phyloP scores from a whole-genome alignment of 306 rosid genomes.

The Sindora glabra region DNA sequence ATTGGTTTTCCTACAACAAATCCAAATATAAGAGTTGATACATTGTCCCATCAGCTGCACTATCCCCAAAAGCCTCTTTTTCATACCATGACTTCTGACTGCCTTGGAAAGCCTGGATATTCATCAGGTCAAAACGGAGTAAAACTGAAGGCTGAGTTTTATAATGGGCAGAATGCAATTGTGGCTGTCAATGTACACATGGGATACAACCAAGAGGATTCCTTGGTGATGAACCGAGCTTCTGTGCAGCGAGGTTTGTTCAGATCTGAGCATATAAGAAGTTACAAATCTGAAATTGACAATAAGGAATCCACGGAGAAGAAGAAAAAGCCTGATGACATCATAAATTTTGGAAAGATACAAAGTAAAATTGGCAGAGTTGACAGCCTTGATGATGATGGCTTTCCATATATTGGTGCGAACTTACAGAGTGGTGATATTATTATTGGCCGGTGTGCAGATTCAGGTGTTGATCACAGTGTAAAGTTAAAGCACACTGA shows the following conservation, averaged over 20 bases:
- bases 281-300: slow-evolving; percentile 86
- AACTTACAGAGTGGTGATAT: slow-evolving; percentile 89
- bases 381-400: slow-evolving; percentile 93
- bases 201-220: slow-evolving; percentile 96
- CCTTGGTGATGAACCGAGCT: slow-evolving; percentile 89
- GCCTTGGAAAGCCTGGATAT: slow-evolving; percentile 61
- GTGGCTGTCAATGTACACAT: slow-evolving; percentile 94
- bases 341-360: slow-evolving; percentile 71
- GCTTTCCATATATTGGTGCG: slow-evolving; percentile 82
- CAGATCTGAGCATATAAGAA: slow-evolving; percentile 79
- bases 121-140: slow-evolving; percentile 25
- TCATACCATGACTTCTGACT: slow-evolving; percentile 65
- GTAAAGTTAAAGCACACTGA: slow-evolving; percentile 86
- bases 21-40: slow-evolving; percentile 78
- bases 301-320: slow-evolving; percentile 69
- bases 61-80: slow-evolving; percentile 93
- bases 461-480: slow-evolving; percentile 84
- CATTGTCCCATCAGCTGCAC: slow-evolving; percentile 71
- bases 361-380: slow-evolving; percentile 86
- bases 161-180: slow-evolving; percentile 89
- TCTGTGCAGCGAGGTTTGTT: slow-evolving; percentile 99
- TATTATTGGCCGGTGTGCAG: slow-evolving; percentile 79
- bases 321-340: slow-evolving; percentile 69
- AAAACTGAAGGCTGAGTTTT: slow-evolving; percentile 66
- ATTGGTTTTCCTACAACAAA: slow-evolving; percentile 76